Evolutionary conservation across 2,329 filamentous ascomycete species (phyloP), one percentile per base, ranked within the genome.

Genomic region (Berkeleyomyces basicola): DNA sequence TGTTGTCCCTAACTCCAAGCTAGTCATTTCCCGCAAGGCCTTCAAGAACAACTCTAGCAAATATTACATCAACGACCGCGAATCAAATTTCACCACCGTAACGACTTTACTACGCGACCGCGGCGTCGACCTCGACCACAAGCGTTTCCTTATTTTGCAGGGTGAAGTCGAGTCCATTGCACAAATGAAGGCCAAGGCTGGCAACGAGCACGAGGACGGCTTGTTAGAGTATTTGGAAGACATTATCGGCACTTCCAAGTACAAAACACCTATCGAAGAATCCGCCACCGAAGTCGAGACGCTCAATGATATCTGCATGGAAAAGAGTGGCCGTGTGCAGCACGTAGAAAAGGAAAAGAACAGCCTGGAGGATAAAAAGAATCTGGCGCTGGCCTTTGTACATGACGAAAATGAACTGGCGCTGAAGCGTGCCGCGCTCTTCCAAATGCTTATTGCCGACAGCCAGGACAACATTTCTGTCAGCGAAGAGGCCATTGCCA

Each of bases 1-100:
- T 69, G 79, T 91, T 11, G 83, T 97, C 57, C 88, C 90, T 46
- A 81, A 93, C 69, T 95, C 92, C 14, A 83, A 87, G 63, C 78
- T 99, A 61, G 79, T 96, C 65, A 87, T 99, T 67, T 96, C 93
- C 6, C 84, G 93, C 69, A 87, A 86, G 71, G 93, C 91, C 0
- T 99, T 99, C 82, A 93, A 90, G 73, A 99, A 97, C 75, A 99
- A 97, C 74, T 86, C 88, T 7, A 97, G 92, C 82, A 95, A 93
- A 73, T 99, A 99, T 75, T 97, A 95, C 75, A 95, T 99, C 76
- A 90, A 99, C 70, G 84, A 82, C 67, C 88, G 87, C 68, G 85
- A 87, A 66, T 96, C 92, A 42, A 95, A 88, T 70, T 99, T 96
- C 72, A 97, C 91, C 0, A 82, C 85, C 0, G 93, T 99, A 37